phyloP scores from a whole-genome alignment of 2,329 filamentous ascomycete species.

The Zopfia rhizophila region DNA sequence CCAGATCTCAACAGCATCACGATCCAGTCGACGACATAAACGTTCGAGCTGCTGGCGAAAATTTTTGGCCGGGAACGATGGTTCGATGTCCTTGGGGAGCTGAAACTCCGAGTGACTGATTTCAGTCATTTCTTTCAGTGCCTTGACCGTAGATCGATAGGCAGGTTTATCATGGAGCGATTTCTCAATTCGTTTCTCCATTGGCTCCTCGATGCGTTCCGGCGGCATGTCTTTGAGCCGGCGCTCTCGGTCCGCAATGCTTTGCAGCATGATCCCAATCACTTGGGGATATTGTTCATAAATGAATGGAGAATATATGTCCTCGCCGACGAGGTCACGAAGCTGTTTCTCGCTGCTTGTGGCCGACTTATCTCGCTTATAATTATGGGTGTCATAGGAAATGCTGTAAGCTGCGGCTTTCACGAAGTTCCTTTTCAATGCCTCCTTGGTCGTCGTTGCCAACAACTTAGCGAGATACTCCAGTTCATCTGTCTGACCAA shows the following conservation, averaged over 20 bases:
- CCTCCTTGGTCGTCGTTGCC: constrained; percentile 24
- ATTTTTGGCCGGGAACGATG: constrained; percentile 82
- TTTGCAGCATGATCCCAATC: constrained; percentile 77
- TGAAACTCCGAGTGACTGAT: constrained; percentile 72
- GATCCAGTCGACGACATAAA: constrained; percentile 77
- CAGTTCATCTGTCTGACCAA: constrained; percentile 73
- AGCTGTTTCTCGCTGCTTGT: constrained; percentile 73
- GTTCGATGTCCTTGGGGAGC: constrained; percentile 84
- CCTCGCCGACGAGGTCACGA: constrained; percentile 72
- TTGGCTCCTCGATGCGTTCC: constrained; percentile 39
- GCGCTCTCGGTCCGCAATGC: constrained; percentile 62
- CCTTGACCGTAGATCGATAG: constrained; percentile 70
- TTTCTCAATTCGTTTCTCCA: constrained; percentile 76
- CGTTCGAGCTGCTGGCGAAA: constrained; percentile 79
- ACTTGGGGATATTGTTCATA: constrained; percentile 70
- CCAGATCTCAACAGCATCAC: constrained; percentile 75
- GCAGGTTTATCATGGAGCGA: constrained; percentile 68
- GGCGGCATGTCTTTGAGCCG: no score
- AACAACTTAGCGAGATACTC: constrained; percentile 66
- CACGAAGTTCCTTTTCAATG: constrained; percentile 73
- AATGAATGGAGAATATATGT: no score
- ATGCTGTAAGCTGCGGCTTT: constrained; percentile 86
- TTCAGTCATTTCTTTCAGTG: constrained; percentile 74
- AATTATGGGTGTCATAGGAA: constrained; percentile 72
- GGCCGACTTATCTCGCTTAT: constrained; percentile 50